phyloP scores from a whole-genome alignment of 371 early-diverging fungal genomes.

The Rhizomucor miehei region DNA sequence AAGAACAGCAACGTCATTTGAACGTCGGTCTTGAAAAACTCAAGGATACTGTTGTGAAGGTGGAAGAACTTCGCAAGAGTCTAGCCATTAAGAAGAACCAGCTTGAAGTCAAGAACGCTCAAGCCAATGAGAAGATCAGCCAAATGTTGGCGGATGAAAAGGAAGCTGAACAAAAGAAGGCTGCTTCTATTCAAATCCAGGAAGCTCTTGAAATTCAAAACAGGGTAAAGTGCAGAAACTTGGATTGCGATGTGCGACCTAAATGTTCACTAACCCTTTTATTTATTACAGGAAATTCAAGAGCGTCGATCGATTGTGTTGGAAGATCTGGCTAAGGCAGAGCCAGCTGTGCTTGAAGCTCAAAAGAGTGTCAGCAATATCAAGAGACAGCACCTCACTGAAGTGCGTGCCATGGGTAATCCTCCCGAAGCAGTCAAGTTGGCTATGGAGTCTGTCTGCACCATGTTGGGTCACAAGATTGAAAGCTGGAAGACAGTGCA shows the following conservation, averaged over 20 bases:
- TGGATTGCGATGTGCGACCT: no score
- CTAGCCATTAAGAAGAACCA: constrained; percentile 87
- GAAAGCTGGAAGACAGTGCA: constrained; percentile 90
- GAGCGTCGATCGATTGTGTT: constrained; percentile 82
- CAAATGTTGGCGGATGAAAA: constrained; percentile 96
- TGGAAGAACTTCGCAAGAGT: constrained; percentile 89
- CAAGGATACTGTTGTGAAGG: constrained; percentile 93
- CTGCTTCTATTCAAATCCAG: constrained; percentile 79
- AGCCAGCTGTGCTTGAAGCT: constrained; percentile 96
- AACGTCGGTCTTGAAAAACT: constrained; percentile 97
- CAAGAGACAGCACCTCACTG: constrained; percentile 96
- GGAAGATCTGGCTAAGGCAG: constrained; percentile 91
- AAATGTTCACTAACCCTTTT: no score
- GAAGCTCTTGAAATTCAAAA: constrained; percentile 76
- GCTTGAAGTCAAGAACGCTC: constrained; percentile 83
- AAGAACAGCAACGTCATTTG: constrained; percentile 98
- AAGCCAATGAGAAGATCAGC: constrained; percentile 95
- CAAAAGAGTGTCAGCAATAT: constrained; percentile 92
- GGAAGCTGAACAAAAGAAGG: constrained; percentile 92
- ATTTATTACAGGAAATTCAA: constrained; percentile 60
- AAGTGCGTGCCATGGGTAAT: constrained; percentile 97
- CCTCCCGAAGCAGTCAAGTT: constrained; percentile 97
- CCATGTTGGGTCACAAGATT: constrained; percentile 84
- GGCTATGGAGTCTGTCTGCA: constrained; percentile 98
- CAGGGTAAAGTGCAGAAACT: constrained; percentile 27